Base-by-base conservation (phyloP, 2,329 filamentous ascomycete species). In the Botryotinia narcissicola region DNA sequence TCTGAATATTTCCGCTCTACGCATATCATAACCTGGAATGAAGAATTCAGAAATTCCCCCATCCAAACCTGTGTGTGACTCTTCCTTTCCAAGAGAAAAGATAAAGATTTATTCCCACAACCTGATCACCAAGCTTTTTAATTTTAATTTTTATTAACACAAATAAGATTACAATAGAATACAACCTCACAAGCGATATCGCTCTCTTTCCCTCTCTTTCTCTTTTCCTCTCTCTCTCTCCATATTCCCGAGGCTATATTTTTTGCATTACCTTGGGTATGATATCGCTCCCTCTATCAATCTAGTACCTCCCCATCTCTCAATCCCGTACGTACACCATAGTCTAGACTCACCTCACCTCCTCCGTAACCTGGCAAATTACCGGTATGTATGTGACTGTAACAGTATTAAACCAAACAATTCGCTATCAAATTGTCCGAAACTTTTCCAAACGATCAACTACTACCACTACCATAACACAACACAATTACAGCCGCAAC, bases 371-470 rank as follows among this genome's bases (percentile, higher is more conserved):
- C 48, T n/a, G 48, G 48, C 48, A n/a, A 25, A 51, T 14, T 51
- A 51, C 25, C 25, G 48, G 25, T n/a, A 51, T 48, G 46, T 48
- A 51, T 48, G 46, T 48, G 10, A 48, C 46, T 10, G 46, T 48
- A 25, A 48, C 46, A 48, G 46, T 1, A 4, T 10, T 22, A 22
- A 37, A 16, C 59, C 9, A 10, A 37, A 16, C 59, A 16, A 42
- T n/a, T 62, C 60, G 35, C 37, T 16, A 40, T 62, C 60, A 42
- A 62, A 62, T 63, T 44, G 40, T 44, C 61, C 61, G 61, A 63
- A 63, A 18, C 37, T 9, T 37, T 40, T 22, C 25, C 32, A 42
- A 29, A 4, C 12, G 6, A 37, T 14, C 35, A 61, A 37, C 22
- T 10, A 60, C 32, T 25, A 61, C 20, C 20, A 48, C 37, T 40